Evolutionary conservation across 805 yeast genomes (phyloP).

Genomic region (Suhomyces xylopsoci): DNA sequence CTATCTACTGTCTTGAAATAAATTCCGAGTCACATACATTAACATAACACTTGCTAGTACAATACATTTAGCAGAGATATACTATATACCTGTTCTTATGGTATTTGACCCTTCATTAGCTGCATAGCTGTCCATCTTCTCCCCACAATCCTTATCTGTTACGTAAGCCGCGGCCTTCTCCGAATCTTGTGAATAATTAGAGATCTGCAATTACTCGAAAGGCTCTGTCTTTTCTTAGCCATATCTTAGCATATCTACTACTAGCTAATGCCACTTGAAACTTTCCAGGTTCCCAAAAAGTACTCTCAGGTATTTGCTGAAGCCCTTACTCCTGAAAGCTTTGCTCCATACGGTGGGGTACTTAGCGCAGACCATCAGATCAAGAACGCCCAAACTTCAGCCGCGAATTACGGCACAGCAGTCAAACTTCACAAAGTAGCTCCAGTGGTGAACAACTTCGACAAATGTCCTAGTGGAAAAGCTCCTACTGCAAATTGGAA

Average conservation of each 20-base stretch:
- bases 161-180: slow-evolving; percentile 7
- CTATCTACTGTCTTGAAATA: neutral
- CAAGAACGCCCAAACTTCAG: slow-evolving; percentile 31
- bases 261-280: slow-evolving; percentile 40
- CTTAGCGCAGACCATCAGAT: slow-evolving; percentile 78
- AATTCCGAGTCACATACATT: too few species aligned
- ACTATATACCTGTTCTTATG: too few species aligned
- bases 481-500: slow-evolving; percentile 71
- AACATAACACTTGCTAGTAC: too few species aligned
- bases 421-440: slow-evolving; percentile 71
- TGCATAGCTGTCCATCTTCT: neutral
- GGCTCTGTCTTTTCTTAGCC: neutral
- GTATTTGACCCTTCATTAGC: too few species aligned
- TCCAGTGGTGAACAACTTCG: slow-evolving; percentile 55
- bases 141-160: neutral
- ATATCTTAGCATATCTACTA: neutral
- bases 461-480: slow-evolving; percentile 43
- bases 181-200: slow-evolving; percentile 1
- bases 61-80: too few species aligned
- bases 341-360: slow-evolving; percentile 69
- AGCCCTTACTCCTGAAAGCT: slow-evolving; percentile 63
- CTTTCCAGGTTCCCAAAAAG: slow-evolving; percentile 24
- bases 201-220: neutral
- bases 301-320: slow-evolving; percentile 42
- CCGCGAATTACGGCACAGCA: slow-evolving; percentile 95